Conservation (phyloP, 208 protist species). For the Leishmania braziliensis region DNA sequence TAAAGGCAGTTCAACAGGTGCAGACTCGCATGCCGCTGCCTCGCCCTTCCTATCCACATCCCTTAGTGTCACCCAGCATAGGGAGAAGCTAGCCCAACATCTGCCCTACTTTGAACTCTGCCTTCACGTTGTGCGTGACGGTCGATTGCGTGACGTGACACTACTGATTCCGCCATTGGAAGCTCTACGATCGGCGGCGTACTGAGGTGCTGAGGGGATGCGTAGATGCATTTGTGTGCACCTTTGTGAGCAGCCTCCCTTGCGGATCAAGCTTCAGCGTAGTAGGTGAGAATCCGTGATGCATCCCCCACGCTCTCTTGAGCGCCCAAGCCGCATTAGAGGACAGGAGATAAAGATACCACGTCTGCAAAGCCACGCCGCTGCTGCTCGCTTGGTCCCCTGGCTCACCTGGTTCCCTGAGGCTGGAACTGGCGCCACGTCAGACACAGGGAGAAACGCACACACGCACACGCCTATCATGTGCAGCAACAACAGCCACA, state of each 20-base stretch:
- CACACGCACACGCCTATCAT: neutral
- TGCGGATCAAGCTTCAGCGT: neutral
- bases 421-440: neutral
- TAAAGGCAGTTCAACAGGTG: neutral
- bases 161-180: constrained; percentile 24
- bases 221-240: neutral
- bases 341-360: neutral
- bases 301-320: neutral
- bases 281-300: neutral
- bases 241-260: neutral
- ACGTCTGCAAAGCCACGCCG: neutral
- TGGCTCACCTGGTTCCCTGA: neutral
- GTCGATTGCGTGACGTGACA: constrained; percentile 24
- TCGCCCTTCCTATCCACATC: neutral
- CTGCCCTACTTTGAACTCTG: constrained; percentile 28
- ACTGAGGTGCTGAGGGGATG: neutral
- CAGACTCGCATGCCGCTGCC: neutral
- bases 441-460: neutral
- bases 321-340: neutral
- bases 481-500: neutral
- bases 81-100: constrained; percentile 14
- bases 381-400: neutral
- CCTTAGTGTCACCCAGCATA: constrained; percentile 8
- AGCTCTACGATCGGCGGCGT: constrained; percentile 11
- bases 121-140: constrained; percentile 30